These are phyloP conservation scores for Spinellus fusiger DNA, from an alignment of 192 early-diverging fungal species.

Conservation along the genomic window DNA sequence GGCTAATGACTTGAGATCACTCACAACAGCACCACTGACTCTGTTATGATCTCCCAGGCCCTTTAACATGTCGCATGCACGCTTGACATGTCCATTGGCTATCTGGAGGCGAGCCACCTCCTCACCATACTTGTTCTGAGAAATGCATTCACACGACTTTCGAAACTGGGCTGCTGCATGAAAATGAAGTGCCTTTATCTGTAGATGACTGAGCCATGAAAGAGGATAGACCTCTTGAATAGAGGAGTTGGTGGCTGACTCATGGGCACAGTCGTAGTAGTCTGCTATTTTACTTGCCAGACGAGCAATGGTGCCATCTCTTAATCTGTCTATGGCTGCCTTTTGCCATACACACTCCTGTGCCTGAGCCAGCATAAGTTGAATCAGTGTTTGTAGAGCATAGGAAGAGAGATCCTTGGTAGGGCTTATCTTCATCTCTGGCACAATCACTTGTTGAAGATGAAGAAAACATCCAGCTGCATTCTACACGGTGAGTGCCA, in stretches of 20 bases:
- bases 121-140: slow-evolving; percentile 76
- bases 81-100: slow-evolving; percentile 41
- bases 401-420: slow-evolving; percentile 64
- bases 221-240: slow-evolving; percentile 47
- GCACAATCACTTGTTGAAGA: slow-evolving; percentile 50
- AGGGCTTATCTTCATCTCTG: slow-evolving; percentile 59
- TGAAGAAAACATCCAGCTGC: slow-evolving; percentile 75
- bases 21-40: slow-evolving; percentile 23
- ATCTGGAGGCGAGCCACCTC: slow-evolving; percentile 70
- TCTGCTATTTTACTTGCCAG: slow-evolving; percentile 71
- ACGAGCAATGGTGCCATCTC: slow-evolving; percentile 68
- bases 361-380: slow-evolving; percentile 89
- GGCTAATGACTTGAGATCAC: slow-evolving; percentile 30
- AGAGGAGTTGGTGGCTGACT: slow-evolving; percentile 55
- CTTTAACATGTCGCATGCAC: slow-evolving; percentile 34
- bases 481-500: slow-evolving; percentile 31
- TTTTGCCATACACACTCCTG: slow-evolving; percentile 93
- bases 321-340: slow-evolving; percentile 74
- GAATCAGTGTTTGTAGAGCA: slow-evolving; percentile 60
- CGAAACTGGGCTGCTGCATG: slow-evolving; percentile 72
- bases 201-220: slow-evolving; percentile 65
- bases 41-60: slow-evolving; percentile 18
- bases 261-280: slow-evolving; percentile 63
- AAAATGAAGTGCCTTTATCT: slow-evolving; percentile 72
- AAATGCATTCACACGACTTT: slow-evolving; percentile 68